Conservation (phyloP, 345 rosid genomes). For the Trapa bicornis region DNA sequence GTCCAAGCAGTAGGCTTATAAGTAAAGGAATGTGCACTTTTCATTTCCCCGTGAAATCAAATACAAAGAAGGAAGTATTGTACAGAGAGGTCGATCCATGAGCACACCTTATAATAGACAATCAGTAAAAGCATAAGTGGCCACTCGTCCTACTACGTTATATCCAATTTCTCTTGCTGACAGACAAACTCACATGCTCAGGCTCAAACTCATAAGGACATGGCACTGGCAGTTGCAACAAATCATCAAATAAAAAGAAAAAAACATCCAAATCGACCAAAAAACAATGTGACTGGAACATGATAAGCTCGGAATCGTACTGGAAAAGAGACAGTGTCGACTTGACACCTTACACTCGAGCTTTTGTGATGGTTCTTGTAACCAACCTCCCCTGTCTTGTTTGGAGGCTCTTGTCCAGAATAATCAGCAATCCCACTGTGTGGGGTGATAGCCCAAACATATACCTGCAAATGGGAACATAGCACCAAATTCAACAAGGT, state of each 20-base stretch:
- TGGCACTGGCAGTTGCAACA: not conserved
- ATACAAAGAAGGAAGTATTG: not conserved
- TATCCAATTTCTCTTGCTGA: not conserved
- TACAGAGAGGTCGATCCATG: conserved; percentile 3
- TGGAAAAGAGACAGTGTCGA: not conserved
- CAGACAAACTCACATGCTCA: no score
- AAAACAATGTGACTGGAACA: not conserved
- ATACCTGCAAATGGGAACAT: conserved; percentile 31
- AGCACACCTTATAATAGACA: not conserved
- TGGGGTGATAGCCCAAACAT: conserved; percentile 50
- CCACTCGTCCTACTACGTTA: not conserved
- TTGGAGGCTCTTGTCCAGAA: conserved; percentile 62
- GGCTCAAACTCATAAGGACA: not conserved
- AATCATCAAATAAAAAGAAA: not conserved
- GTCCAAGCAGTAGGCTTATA: not conserved
- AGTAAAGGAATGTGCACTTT: not conserved
- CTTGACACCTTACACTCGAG: conserved; percentile 16
- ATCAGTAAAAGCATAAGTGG: not conserved
- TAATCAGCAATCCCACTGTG: conserved; percentile 71
- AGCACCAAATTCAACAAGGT: no score
- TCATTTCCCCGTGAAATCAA: not conserved
- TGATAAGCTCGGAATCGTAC: not conserved
- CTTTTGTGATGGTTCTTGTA: conserved; percentile 44
- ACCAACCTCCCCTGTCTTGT: conserved; percentile 67
- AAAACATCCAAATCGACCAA: not conserved